A percentile compares a stretch with the other conserved stretches of the same genome.
phyloP scores from a whole-genome alignment of 768 basidiomycete genomes.

The Termitomyces sp. region DNA sequence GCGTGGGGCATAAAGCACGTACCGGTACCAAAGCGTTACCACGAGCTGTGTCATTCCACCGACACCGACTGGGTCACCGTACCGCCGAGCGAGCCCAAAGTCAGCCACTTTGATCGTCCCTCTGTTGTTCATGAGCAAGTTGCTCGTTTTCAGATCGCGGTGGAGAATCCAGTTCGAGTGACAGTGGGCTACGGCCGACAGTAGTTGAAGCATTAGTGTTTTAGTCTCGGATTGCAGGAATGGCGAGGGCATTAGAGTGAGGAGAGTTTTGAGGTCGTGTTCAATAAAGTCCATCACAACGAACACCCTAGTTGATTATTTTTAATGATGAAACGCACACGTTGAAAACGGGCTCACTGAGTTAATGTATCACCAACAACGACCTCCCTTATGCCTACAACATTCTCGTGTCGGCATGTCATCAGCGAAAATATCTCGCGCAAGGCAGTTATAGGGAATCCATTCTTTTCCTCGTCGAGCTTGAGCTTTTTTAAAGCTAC shows the following conservation, averaged over 20 bases:
- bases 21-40: conserved; percentile 99
- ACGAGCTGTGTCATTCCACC: conserved; percentile 98
- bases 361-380: conserved; percentile 98
- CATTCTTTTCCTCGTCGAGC: conserved; percentile 97
- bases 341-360: conserved; percentile 71
- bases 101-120: conserved; percentile 99
- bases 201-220: conserved; percentile 87
- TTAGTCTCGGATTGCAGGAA: conserved; percentile 99
- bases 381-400: conserved; percentile 94
- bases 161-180: conserved; percentile 98
- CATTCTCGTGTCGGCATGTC: conserved; percentile 91
- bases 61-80: conserved; percentile 93
- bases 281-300: conserved; percentile 99
- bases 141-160: conserved; percentile 95
- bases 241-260: conserved; percentile 92
- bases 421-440: conserved; percentile 96
- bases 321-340: conserved; percentile 20
- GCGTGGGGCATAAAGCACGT: conserved; percentile 16
- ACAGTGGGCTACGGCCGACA: conserved; percentile 91
- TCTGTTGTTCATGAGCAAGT: conserved; percentile 97
- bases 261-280: conserved; percentile 95
- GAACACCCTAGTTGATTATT: conserved; percentile 56
- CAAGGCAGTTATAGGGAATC: conserved; percentile 95
- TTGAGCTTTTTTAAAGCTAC: conserved; percentile 98
- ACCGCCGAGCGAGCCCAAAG: conserved; percentile 93